Base-by-base conservation (phyloP, 129 eudicot species). In the Flaveria trinervia region DNA sequence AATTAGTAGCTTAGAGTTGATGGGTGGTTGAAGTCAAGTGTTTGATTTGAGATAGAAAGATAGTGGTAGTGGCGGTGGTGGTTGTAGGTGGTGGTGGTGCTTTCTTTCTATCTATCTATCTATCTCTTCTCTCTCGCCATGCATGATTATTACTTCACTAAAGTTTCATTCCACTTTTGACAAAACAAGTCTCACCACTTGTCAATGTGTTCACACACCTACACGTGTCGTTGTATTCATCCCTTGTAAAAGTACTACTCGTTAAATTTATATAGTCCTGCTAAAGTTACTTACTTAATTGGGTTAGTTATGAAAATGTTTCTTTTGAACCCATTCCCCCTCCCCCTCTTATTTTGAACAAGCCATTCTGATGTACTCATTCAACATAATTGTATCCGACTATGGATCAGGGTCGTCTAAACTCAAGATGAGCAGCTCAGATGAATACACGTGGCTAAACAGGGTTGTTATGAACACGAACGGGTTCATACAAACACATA, bases 81-180 rank as follows among this genome's bases (percentile, higher is more conserved):
- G 65, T 60, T 52, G 50, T 28, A 3, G 30, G 30, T 28, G 30
- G 76, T 49, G 52, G 82, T 79, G 77, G 82, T 79, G 77, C 72
- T 79, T 2, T 70, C 82, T 78, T 46, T 75, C 82, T 69, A 68
- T 78, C 61, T 57, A 68, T 78, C 61, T 69, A 39, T 78, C 22
- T 0, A 26, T 78, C 61, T 69, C 50, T 78, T 28, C 15, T 33
- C 39, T 12, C 2, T 76, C 30, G 39, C 72, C 82, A 79, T 79
- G 77, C 82, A 61, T 57, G 33, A 48, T 71, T 48, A 60, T 79
- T 77, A 79, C 50, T 46, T 78, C 43, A 70, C 72, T 70, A 79
- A 60, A 71, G 77, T 60, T 28, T 30, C 44, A 45, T 36, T 60
- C 72, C 82, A 78, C 82, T 61, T 71, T 57, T 70, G 77, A 78